A percentile compares a stretch with the other conserved stretches of the same genome.
Conservation (phyloP, 2,329 filamentous ascomycete species). For the Colletotrichum acutatum region DNA sequence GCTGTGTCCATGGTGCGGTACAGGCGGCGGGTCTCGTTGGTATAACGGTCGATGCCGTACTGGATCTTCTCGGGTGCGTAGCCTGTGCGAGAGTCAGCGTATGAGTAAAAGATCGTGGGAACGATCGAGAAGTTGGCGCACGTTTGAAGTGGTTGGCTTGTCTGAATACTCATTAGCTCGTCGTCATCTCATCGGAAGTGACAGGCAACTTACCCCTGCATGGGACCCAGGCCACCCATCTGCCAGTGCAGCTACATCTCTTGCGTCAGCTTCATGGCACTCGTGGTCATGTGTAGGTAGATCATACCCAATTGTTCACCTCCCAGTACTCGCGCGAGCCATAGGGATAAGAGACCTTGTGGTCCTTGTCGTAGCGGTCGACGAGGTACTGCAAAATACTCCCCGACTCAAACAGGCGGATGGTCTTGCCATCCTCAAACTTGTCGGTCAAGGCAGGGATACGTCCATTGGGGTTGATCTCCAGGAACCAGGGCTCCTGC, state of each 20-base stretch:
- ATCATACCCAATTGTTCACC: slow-evolving; percentile 77
- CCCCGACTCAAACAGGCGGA: slow-evolving; percentile 85
- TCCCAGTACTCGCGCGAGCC: slow-evolving; percentile 82
- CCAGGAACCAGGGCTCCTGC: slow-evolving; percentile 82
- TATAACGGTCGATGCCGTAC: slow-evolving; percentile 85
- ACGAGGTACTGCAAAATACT: slow-evolving; percentile 87
- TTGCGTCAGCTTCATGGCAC: slow-evolving; percentile 21
- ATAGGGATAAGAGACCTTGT: slow-evolving; percentile 83
- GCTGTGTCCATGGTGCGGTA: slow-evolving; percentile 83
- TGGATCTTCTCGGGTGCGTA: slow-evolving; percentile 86
- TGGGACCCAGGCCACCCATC: slow-evolving; percentile 83
- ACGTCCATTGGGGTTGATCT: slow-evolving; percentile 92
- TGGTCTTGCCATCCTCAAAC: slow-evolving; percentile 76
- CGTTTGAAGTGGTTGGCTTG: slow-evolving; percentile 87
- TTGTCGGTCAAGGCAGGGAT: slow-evolving; percentile 89
- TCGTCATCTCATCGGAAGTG: background rate
- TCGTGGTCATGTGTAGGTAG: background rate
- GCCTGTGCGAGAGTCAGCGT: slow-evolving; percentile 46
- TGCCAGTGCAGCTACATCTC: slow-evolving; percentile 71
- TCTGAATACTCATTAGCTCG: slow-evolving; percentile 39
- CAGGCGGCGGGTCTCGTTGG: slow-evolving; percentile 84
- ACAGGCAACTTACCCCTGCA: slow-evolving; percentile 67
- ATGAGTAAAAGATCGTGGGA: no score
- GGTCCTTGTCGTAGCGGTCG: slow-evolving; percentile 81
- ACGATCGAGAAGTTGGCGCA: slow-evolving; percentile 42